These are phyloP conservation scores for Pseudozyma sp. DNA, from an alignment of 1,284 basidiomycete species.

Conservation along the genomic window DNA sequence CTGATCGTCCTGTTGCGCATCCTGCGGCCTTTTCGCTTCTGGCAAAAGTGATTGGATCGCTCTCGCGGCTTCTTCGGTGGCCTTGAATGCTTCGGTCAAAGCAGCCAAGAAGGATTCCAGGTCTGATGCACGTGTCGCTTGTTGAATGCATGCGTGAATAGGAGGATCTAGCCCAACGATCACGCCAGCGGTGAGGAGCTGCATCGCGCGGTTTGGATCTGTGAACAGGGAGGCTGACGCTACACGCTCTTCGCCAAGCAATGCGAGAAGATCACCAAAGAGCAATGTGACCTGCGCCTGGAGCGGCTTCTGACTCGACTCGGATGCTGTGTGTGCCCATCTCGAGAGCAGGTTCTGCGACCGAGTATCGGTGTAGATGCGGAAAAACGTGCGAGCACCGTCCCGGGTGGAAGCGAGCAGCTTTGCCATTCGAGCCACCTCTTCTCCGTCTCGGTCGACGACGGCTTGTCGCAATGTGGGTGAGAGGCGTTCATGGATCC, in stretches of 20 bases:
- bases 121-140: conserved; percentile 17
- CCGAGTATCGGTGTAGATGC: conserved; percentile 30
- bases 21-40: conserved; percentile 4
- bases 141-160: conserved; percentile 22
- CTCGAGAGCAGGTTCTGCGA: conserved; percentile 17
- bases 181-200: conserved; percentile 29
- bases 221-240: conserved; percentile 34
- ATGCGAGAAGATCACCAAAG: conserved; percentile 30
- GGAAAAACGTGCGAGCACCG: conserved; percentile 29
- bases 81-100: conserved; percentile 34
- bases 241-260: conserved; percentile 54
- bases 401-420: conserved; percentile 27
- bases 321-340: conserved; percentile 33
- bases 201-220: conserved; percentile 25
- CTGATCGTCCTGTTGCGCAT: conserved; percentile 12
- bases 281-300: conserved; percentile 23
- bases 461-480: conserved; percentile 33
- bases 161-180: conserved; percentile 38
- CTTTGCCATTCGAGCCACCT: conserved; percentile 13
- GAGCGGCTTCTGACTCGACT: conserved; percentile 22
- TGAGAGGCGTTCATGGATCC: conserved; percentile 28
- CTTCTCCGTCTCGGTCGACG: conserved; percentile 14
- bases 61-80: conserved; percentile 26
- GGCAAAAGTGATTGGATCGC: conserved; percentile 23
- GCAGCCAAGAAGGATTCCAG: conserved; percentile 31